Percentiles rank a stretch among this genome's conserved stretches.
Evolutionary conservation across 1,284 basidiomycete species (phyloP).

Genomic region (Ceratobasidium theobromae): DNA sequence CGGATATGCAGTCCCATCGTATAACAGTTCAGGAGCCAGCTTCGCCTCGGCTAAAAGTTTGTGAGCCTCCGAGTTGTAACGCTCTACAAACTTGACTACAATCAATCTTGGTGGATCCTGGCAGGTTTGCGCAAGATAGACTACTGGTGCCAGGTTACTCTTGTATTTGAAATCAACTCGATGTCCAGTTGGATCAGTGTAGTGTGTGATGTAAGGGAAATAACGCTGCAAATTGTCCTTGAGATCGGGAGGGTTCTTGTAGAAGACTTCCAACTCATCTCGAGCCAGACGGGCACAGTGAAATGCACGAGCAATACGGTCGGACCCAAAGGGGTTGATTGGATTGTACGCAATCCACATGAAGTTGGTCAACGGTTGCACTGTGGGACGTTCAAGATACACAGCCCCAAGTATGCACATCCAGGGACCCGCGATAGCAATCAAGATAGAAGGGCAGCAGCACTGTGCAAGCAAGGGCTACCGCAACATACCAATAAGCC

Average conservation of each 20-base stretch:
- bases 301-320: not conserved
- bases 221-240: not conserved
- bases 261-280: not conserved
- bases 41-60: slow-evolving; percentile 20
- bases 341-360: slow-evolving; percentile 26
- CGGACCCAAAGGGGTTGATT: not conserved
- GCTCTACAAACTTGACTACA: slow-evolving; percentile 34
- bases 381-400: slow-evolving; percentile 28
- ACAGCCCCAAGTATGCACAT: slow-evolving; percentile 36
- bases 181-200: not conserved
- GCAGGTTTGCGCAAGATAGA: not conserved
- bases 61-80: slow-evolving; percentile 30
- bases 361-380: slow-evolving; percentile 35
- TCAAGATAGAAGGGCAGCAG: slow-evolving; percentile 34
- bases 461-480: not conserved
- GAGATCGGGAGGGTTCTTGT: not conserved
- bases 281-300: not conserved
- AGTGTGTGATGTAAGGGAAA: not conserved
- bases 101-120: not conserved
- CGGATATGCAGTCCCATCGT: slow-evolving; percentile 1
- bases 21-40: slow-evolving; percentile 33
- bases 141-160: not conserved
- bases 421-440: slow-evolving; percentile 36
- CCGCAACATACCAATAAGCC: not conserved
- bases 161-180: not conserved